These are phyloP conservation scores for Nitzschia sp. DNA, from an alignment of 108 stramenopile genomes.

Conservation along the genomic window DNA sequence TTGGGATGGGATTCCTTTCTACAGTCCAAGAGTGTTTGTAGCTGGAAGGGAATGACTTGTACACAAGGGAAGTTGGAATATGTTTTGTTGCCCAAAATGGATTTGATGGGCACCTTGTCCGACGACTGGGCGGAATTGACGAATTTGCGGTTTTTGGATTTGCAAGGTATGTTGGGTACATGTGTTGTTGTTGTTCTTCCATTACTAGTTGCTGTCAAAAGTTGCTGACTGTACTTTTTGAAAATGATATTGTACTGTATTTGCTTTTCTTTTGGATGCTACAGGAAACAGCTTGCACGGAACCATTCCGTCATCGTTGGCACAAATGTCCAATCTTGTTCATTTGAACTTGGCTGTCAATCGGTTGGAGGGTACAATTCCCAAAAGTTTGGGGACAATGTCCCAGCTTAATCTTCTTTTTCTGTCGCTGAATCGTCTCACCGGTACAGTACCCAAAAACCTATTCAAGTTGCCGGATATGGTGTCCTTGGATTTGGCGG, in stretches of 20 bases:
- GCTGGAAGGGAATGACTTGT: slow-evolving; percentile 44
- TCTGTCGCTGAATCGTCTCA: slow-evolving; percentile 12
- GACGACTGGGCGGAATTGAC: slow-evolving; percentile 34
- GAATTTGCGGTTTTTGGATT: slow-evolving; percentile 28
- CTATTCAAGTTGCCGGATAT: slow-evolving; percentile 1
- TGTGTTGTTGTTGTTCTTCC: no score
- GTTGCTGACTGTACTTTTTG: no score
- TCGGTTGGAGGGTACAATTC: slow-evolving; percentile 14
- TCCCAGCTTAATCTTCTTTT: slow-evolving; percentile 5
- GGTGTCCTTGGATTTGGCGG: slow-evolving; percentile 9
- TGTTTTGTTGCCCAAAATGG: slow-evolving; percentile 10
- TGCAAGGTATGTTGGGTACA: slow-evolving; percentile 18
- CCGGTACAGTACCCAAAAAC: slow-evolving; percentile 9
- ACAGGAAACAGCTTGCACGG: slow-evolving; percentile 43
- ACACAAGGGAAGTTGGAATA: slow-evolving; percentile 2
- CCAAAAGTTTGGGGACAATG: slow-evolving; percentile 1
- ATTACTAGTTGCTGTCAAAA: no score
- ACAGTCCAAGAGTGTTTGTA: slow-evolving; percentile 20
- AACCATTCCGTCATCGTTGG: slow-evolving; percentile 30
- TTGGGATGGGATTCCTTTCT: slow-evolving; percentile 28
- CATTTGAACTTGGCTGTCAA: slow-evolving; percentile 11
- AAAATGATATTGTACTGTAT: no score
- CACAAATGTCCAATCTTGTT: slow-evolving; percentile 12
- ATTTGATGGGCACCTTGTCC: slow-evolving; percentile 37
- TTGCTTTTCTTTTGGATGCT: no score